Conservation (phyloP, 306 rosid species). For the Pyrus pyrifolia region DNA sequence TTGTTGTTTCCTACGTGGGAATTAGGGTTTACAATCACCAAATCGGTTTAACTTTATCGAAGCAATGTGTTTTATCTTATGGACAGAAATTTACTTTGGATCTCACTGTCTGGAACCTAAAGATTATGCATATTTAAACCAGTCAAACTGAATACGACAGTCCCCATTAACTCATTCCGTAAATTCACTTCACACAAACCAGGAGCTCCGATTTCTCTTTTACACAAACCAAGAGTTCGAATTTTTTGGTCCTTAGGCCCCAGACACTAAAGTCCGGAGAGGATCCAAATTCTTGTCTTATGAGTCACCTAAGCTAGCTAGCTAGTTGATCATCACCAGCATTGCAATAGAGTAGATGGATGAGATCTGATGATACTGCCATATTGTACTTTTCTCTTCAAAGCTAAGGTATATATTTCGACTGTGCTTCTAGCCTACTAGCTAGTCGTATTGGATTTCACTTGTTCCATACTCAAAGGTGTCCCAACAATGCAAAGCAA, state of each 20-base stretch:
- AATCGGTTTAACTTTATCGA: not conserved
- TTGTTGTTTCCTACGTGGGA: not conserved
- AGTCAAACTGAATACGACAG: too few species aligned
- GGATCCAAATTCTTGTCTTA: too few species aligned
- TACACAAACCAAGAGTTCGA: too few species aligned
- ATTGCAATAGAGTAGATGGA: conserved; percentile 14
- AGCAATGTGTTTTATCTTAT: conserved; percentile 16
- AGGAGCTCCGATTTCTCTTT: too few species aligned
- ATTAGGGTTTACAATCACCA: conserved; percentile 7
- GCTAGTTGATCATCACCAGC: not conserved
- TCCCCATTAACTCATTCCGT: too few species aligned
- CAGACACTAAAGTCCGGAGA: too few species aligned
- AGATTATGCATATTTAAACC: too few species aligned
- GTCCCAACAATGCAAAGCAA: conserved; percentile 11
- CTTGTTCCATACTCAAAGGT: conserved; percentile 66
- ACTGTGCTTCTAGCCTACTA: conserved; percentile 4
- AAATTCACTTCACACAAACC: too few species aligned
- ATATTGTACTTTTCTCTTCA: conserved; percentile 46
- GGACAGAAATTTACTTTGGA: too few species aligned
- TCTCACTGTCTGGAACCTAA: too few species aligned
- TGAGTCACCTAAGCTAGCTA: conserved; percentile 5
- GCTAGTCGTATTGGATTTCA: conserved; percentile 28
- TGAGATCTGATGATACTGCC: not conserved
- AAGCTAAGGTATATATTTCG: conserved; percentile 50
- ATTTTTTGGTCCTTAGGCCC: too few species aligned